Percentiles rank a stretch among this genome's conserved stretches.
Evolutionary conservation across 768 basidiomycete genomes (phyloP).

Genomic region (Phanerodontia chrysosporium): DNA sequence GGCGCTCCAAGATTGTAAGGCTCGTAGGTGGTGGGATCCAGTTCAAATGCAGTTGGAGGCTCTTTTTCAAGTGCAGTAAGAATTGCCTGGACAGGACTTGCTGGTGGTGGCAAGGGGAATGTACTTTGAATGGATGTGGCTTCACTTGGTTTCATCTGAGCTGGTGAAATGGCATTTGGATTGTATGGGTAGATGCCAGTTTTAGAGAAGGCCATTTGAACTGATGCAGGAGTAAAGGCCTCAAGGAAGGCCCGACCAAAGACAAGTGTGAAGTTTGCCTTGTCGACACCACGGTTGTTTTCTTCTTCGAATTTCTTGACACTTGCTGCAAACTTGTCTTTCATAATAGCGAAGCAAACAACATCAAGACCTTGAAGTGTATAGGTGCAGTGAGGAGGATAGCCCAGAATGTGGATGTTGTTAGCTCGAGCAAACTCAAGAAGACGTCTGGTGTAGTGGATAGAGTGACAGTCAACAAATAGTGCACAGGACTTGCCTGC

Average conservation of each 20-base stretch:
- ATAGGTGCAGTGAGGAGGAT: constrained; percentile 39
- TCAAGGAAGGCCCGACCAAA: constrained; percentile 12
- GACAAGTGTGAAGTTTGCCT: constrained; percentile 13
- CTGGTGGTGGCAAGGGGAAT: constrained; percentile 1
- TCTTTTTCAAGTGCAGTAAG: not conserved
- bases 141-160: constrained; percentile 18
- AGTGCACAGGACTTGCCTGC: constrained; percentile 23
- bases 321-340: constrained; percentile 18
- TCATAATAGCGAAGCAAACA: constrained; percentile 39
- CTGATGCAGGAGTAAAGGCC: constrained; percentile 15
- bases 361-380: constrained; percentile 41
- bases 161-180: constrained; percentile 12
- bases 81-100: constrained; percentile 4
- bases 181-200: constrained; percentile 19
- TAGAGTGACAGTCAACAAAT: constrained; percentile 39
- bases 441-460: constrained; percentile 32
- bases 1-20: not conserved
- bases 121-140: constrained; percentile 5
- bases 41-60: not conserved
- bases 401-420: constrained; percentile 36
- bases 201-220: constrained; percentile 14
- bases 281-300: constrained; percentile 4
- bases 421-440: constrained; percentile 29
- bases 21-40: not conserved
- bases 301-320: constrained; percentile 8